These are phyloP conservation scores for Rubroshorea leprosula DNA, from an alignment of 345 rosid species.

Conservation along the genomic window DNA sequence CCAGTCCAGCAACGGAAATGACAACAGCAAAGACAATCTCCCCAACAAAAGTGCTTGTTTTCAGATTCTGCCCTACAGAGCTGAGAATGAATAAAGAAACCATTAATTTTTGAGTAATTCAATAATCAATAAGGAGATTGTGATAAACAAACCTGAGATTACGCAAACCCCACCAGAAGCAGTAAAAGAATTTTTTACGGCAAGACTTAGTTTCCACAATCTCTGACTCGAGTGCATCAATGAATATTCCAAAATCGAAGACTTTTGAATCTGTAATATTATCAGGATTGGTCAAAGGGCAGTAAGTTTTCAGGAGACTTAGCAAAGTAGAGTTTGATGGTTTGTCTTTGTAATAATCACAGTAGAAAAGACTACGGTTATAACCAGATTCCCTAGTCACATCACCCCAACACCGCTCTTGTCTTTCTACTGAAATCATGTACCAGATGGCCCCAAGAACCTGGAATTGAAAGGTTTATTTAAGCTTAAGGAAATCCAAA, in stretches of 20 bases:
- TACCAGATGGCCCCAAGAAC: slow-evolving; percentile 73
- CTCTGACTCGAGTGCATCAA: slow-evolving; percentile 53
- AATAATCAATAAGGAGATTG: neutral
- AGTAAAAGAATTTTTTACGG: slow-evolving; percentile 53
- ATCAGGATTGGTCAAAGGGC: slow-evolving; percentile 38
- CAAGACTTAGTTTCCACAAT: slow-evolving; percentile 47
- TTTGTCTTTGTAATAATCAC: slow-evolving; percentile 10
- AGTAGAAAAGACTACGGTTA: slow-evolving; percentile 20
- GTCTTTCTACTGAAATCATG: slow-evolving; percentile 57
- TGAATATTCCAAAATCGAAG: slow-evolving; percentile 70
- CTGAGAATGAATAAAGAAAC: slow-evolving; percentile 23
- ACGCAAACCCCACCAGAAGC: slow-evolving; percentile 97
- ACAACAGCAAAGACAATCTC: slow-evolving; percentile 44
- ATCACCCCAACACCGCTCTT: slow-evolving; percentile 51
- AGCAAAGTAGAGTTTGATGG: no score
- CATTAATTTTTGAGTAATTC: neutral
- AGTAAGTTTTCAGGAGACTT: slow-evolving; percentile 19
- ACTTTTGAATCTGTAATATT: slow-evolving; percentile 17
- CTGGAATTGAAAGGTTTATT: slow-evolving; percentile 29
- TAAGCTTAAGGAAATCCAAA: slow-evolving; percentile 3
- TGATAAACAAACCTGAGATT: slow-evolving; percentile 58
- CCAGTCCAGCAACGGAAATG: slow-evolving; percentile 44
- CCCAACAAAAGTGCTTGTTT: slow-evolving; percentile 41
- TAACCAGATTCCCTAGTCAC: slow-evolving; percentile 20
- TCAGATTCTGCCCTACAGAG: slow-evolving; percentile 49